Conservation (phyloP, 2,329 filamentous ascomycete genomes). For the Botrytis aclada region DNA sequence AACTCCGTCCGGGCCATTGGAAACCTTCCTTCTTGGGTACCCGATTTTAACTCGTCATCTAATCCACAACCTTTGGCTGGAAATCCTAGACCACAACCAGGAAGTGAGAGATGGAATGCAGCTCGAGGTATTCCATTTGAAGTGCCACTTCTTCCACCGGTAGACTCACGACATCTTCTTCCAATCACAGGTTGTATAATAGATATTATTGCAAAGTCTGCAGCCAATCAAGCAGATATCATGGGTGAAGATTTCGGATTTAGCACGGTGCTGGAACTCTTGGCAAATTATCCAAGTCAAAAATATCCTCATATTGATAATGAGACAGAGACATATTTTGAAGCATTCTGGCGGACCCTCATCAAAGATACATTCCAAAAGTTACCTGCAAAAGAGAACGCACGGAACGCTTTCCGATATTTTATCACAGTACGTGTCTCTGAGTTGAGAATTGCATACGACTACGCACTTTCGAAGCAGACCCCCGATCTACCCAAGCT, state of each 20-base stretch:
- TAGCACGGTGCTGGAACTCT: background rate
- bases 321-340: background rate
- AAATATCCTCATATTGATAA: background rate
- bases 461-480: background rate
- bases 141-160: constrained; percentile 1
- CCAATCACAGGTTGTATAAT: constrained; percentile 1
- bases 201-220: background rate
- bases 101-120: constrained; percentile 21
- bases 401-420: constrained; percentile 4
- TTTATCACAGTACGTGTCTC: constrained; percentile 13
- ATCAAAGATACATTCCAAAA: constrained; percentile 22
- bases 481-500: background rate
- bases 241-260: constrained; percentile 18
- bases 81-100: constrained; percentile 17
- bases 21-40: constrained; percentile 25
- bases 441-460: background rate
- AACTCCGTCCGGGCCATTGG: background rate
- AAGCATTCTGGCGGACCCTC: constrained; percentile 23
- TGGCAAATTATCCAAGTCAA: background rate
- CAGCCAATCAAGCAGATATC: constrained; percentile 7
- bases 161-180: background rate
- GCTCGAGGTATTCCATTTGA: constrained; percentile 8
- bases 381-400: constrained; percentile 1
- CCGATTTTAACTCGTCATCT: constrained; percentile 20
- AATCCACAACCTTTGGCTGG: constrained; percentile 18